Base-by-base conservation (phyloP, 106 monocot species). In the Dendrobium nobile region DNA sequence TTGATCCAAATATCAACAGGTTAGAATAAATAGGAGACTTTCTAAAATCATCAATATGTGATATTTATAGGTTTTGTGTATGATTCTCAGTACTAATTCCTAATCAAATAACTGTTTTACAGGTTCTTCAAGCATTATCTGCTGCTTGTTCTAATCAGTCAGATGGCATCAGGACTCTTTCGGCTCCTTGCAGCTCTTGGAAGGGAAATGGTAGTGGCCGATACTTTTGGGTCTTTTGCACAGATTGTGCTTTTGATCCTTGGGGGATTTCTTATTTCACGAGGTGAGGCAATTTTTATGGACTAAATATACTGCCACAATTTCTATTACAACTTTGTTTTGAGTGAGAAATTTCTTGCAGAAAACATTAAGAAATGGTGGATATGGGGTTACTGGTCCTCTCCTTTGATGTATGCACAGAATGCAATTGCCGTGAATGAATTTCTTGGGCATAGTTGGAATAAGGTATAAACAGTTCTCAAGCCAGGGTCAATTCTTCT, bases 71-170 rank as follows among this genome's bases (percentile, higher is more conserved):
- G 75, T 41, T 41, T 85, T 26, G 47, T 27, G 10, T 72, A 27
- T 72, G 31, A 74, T 44, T 44, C 74, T 43, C 40, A 16, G 7
- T 22, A 2, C 20, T 19, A 44, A 74, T 5, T 43, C 43, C 74
- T 44, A 33, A 70, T 37, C 33, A 41, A 48, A 13, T 2, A 56
- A 76, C 61, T 51, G 13, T 26, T 84, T 85, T 80, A 41, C 88
- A 93, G 93, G 83, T 67, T 95, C 10, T 88, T 95, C 47, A 92
- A 82, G 76, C 95, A 95, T 28, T 95, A 85, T 68, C 47, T 95
- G 54, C 33, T 88, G 48, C 83, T 90, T 0, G 11, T 92, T 67
- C 11, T 77, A 24, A 9, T 88, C 41, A 92, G 78, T 81, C 95
- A 95, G 82, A 86, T 87, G 87, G 88, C 92, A 54, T 83, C 79